Conservation (phyloP, 176 grass and related monocot genomes). For the Microstegium vimineum region DNA sequence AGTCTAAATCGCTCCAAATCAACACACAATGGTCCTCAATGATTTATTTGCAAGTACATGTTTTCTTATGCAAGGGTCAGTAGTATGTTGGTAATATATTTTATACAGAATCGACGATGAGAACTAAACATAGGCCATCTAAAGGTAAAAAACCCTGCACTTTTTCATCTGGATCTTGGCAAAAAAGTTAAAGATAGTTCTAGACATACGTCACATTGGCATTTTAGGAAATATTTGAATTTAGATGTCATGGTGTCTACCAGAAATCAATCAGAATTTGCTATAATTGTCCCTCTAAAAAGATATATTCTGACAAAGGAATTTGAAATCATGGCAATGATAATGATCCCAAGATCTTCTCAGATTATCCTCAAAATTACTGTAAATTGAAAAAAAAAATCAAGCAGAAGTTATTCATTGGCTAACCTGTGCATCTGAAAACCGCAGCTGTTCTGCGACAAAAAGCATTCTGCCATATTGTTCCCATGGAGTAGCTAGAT, state of each 20-base stretch:
- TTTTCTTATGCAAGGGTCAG: neutral
- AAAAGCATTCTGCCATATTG: conserved; percentile 41
- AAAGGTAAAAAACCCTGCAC: neutral
- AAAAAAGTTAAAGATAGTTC: too few relatives aligned
- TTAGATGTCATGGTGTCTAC: too few relatives aligned
- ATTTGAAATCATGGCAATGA: too few relatives aligned
- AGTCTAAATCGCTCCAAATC: neutral
- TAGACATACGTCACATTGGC: too few relatives aligned
- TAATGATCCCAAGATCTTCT: too few relatives aligned
- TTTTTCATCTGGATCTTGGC: neutral
- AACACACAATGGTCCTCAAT: neutral
- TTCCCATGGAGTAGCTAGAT: conserved; percentile 23
- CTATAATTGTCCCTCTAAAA: too few relatives aligned
- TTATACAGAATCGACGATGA: neutral
- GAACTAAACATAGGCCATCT: neutral
- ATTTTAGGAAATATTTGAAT: too few relatives aligned
- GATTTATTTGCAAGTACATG: neutral
- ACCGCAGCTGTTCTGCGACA: conserved; percentile 66
- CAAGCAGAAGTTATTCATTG: neutral
- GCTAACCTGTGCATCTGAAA: conserved; percentile 86
- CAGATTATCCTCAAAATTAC: neutral
- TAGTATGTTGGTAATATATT: neutral
- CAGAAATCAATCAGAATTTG: too few relatives aligned
- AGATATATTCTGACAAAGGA: too few relatives aligned
- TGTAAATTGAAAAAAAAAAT: neutral